phyloP scores from a whole-genome alignment of 352 stramenopile species.

The Globisporangium perplexum region DNA sequence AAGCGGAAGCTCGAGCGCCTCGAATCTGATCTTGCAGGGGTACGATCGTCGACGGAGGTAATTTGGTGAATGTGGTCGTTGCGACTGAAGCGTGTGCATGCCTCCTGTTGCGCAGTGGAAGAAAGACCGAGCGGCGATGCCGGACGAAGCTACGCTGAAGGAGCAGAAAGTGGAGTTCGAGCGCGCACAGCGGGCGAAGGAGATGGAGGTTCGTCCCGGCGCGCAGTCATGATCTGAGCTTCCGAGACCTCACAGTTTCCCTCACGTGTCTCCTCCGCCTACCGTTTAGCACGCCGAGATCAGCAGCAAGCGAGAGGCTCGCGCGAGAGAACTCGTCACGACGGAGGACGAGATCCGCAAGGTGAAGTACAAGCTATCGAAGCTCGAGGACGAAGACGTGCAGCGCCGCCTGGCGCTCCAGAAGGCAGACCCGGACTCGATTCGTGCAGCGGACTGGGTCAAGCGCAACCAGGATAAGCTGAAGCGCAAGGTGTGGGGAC shows the following conservation, averaged over 20 bases:
- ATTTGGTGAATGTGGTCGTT: too few species aligned
- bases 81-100: not conserved
- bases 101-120: constrained; percentile 34
- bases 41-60: constrained; percentile 6
- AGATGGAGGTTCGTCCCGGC: constrained; percentile 32
- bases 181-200: constrained; percentile 55
- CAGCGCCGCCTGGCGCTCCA: constrained; percentile 59
- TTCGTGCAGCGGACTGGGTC: constrained; percentile 74
- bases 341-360: constrained; percentile 51
- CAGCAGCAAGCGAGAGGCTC: constrained; percentile 54
- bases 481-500: constrained; percentile 76
- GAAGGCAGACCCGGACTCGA: constrained; percentile 57
- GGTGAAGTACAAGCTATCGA: constrained; percentile 44
- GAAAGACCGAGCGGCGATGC: constrained; percentile 44
- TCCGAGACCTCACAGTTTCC: too few species aligned
- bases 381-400: constrained; percentile 71
- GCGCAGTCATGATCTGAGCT: not conserved
- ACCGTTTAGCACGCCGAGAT: constrained; percentile 54
- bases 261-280: not conserved
- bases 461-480: constrained; percentile 61
- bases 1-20: constrained; percentile 61
- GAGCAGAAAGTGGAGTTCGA: constrained; percentile 57
- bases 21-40: constrained; percentile 51
- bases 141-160: constrained; percentile 44
- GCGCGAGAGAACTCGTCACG: constrained; percentile 34